phyloP scores from a whole-genome alignment of 2,329 filamentous ascomycete genomes.

The Fonsecaea nubica region DNA sequence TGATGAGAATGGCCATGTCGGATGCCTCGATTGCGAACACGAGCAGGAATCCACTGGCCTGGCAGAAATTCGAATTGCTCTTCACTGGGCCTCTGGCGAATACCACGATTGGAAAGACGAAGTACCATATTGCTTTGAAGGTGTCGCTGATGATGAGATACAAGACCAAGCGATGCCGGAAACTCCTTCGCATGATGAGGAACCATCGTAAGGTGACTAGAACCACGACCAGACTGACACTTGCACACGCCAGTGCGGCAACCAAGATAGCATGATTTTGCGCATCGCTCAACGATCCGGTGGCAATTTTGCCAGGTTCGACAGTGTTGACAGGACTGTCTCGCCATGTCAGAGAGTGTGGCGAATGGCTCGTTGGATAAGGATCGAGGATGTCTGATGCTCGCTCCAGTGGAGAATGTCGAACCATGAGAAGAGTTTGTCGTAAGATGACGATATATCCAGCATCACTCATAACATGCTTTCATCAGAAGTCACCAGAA shows the following conservation, averaged over 20 bases:
- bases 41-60: conserved; percentile 72
- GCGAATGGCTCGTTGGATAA: background rate
- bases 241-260: conserved; percentile 53
- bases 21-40: conserved; percentile 68
- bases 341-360: conserved; percentile 7
- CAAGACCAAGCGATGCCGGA: conserved; percentile 78
- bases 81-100: conserved; percentile 60
- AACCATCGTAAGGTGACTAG: conserved; percentile 73
- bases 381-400: conserved; percentile 6
- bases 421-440: background rate
- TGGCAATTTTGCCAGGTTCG: background rate
- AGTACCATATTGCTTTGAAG: conserved; percentile 71
- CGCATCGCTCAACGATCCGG: conserved; percentile 17
- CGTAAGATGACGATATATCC: background rate
- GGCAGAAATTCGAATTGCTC: conserved; percentile 66
- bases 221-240: conserved; percentile 64
- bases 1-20: conserved; percentile 74
- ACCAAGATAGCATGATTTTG: conserved; percentile 48
- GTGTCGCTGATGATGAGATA: conserved; percentile 75
- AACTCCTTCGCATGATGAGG: conserved; percentile 72
- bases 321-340: background rate
- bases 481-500: background rate
- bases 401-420: conserved; percentile 1
- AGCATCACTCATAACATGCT: conserved; percentile 3
- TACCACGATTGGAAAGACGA: conserved; percentile 68